These are phyloP conservation scores for Silene noctiflora DNA, from an alignment of 179 eudicot genomes.

Conservation along the genomic window DNA sequence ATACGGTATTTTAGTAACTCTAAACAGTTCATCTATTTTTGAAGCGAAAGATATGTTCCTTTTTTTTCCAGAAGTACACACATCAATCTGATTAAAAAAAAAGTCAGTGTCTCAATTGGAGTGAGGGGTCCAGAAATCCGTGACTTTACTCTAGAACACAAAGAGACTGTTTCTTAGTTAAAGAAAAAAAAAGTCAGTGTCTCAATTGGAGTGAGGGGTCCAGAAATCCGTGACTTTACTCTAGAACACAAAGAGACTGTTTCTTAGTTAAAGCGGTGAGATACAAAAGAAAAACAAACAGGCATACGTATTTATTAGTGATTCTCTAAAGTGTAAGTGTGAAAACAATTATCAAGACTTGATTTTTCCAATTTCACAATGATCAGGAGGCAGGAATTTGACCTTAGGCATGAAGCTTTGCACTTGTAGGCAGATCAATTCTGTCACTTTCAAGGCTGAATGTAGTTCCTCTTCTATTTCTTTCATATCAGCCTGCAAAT, in stretches of 20 bases:
- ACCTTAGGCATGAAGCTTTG: constrained; percentile 56
- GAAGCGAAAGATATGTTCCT: background rate
- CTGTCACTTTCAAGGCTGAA: constrained; percentile 53
- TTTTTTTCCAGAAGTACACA: background rate
- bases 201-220: too few species aligned
- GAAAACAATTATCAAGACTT: background rate
- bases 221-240: too few species aligned
- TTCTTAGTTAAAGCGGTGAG: background rate
- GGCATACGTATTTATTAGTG: background rate
- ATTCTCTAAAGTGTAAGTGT: background rate
- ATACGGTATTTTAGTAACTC: background rate
- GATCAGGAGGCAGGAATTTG: background rate
- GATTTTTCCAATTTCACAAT: background rate
- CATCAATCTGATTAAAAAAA: too few species aligned
- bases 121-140: too few species aligned
- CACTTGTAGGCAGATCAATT: constrained; percentile 43
- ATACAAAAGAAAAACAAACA: background rate
- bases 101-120: too few species aligned
- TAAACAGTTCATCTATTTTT: background rate
- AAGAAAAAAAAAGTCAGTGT: too few species aligned
- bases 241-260: background rate
- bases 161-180: background rate
- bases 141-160: background rate
- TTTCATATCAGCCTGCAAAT: constrained; percentile 45
- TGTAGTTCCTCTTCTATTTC: constrained; percentile 52